Evolutionary conservation across 2,329 filamentous ascomycete genomes (phyloP).

Genomic region (Xylaria sp.): DNA sequence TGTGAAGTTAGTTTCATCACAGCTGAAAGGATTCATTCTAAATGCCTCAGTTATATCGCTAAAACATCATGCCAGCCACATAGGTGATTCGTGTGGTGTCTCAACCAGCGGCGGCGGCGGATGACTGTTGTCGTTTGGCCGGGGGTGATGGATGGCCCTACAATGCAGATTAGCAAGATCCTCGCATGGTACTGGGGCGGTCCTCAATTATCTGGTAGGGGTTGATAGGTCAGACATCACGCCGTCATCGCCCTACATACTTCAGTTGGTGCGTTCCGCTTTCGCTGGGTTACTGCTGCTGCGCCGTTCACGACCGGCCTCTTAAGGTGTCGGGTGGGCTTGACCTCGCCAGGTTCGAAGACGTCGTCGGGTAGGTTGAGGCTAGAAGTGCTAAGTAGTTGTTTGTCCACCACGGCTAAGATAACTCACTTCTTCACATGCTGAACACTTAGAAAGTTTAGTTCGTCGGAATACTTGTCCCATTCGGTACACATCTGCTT

Average conservation of each 20-base stretch:
- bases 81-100: constrained; percentile 17
- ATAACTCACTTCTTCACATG: constrained; percentile 83
- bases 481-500: constrained; percentile 82
- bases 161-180: constrained; percentile 42
- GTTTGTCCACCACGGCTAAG: constrained; percentile 21
- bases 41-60: constrained; percentile 22
- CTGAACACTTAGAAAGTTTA: constrained; percentile 82
- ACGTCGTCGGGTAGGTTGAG: constrained; percentile 90
- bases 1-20: constrained; percentile 33
- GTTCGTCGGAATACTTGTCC: constrained; percentile 77
- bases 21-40: constrained; percentile 16
- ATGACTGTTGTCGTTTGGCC: constrained; percentile 51
- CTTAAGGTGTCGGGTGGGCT: constrained; percentile 68
- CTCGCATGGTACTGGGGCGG: constrained; percentile 28
- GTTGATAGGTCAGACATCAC: constrained; percentile 43
- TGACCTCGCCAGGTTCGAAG: constrained; percentile 82
- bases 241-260: constrained; percentile 48
- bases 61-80: constrained; percentile 11
- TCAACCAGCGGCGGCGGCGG: constrained; percentile 49
- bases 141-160: constrained; percentile 48
- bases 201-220: constrained; percentile 40
- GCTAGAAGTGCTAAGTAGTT: constrained; percentile 59
- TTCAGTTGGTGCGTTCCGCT: constrained; percentile 59
- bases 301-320: constrained; percentile 57
- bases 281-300: constrained; percentile 53